phyloP scores from a whole-genome alignment of 371 early-diverging fungal species.

The Saksenaea vasiformis region DNA sequence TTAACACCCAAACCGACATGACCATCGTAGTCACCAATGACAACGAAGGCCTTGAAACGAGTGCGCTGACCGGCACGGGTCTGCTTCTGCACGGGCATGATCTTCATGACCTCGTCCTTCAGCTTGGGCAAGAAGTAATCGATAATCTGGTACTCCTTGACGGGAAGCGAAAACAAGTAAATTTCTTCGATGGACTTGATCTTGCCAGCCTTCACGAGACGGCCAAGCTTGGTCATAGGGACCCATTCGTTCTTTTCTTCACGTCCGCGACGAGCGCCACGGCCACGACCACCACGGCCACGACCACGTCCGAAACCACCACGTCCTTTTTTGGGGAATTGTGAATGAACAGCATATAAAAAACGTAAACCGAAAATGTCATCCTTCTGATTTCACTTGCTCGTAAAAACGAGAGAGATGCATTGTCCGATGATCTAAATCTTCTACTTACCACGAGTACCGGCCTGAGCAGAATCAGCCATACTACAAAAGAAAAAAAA shows the following conservation, averaged over 20 bases:
- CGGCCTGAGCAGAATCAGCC: constrained; percentile 65
- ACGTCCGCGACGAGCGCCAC: constrained; percentile 80
- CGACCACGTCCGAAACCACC: constrained; percentile 82
- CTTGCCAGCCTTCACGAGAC: constrained; percentile 90
- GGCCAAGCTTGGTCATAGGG: constrained; percentile 95
- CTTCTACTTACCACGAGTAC: constrained; percentile 5
- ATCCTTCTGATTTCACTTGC: neutral
- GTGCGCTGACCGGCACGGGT: constrained; percentile 99
- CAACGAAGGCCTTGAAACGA: constrained; percentile 98
- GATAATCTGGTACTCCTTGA: constrained; percentile 99
- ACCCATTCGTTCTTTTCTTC: constrained; percentile 86
- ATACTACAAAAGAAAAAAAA: constrained; percentile 19
- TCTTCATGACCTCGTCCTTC: constrained; percentile 98
- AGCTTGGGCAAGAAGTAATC: constrained; percentile 94
- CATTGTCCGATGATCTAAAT: constrained; percentile 26
- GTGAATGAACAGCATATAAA: neutral
- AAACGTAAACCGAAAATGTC: neutral
- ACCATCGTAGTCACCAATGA: constrained; percentile 96
- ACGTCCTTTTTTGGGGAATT: constrained; percentile 38
- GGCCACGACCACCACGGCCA: constrained; percentile 72
- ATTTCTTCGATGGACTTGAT: constrained; percentile 88
- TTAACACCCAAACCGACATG: constrained; percentile 98
- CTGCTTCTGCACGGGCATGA: constrained; percentile 99
- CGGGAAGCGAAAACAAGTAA: constrained; percentile 94
- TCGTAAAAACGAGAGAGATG: neutral